Evolutionary conservation across 371 early-diverging fungal species (phyloP), one percentile per base, ranked within the genome.

Genomic region (Syncephalastrum sp.): DNA sequence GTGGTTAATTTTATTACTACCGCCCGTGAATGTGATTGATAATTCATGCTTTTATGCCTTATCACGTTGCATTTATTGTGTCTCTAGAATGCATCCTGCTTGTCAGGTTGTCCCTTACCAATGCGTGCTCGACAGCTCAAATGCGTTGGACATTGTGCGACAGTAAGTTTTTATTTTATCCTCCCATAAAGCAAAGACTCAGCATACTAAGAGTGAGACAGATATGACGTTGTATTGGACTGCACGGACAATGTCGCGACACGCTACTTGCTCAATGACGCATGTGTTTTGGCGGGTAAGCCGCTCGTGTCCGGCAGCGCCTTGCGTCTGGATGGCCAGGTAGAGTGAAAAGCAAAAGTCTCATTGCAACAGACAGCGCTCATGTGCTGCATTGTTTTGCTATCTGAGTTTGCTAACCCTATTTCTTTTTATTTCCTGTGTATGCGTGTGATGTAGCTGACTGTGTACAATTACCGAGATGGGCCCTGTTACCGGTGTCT

Each of bases 401-500:
- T 15, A 6, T 5, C 38, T 33, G 38, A 33, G 38, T 46, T 46
- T 19, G 23, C 15, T 16, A 19, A 23, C 47, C 3, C n/a, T 44
- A 8, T 47, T 14, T 56, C 24, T 27, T 7, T 27, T 27, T 27
- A n/a, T n/a, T 3, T 27, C 27, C 21, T 21, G 21, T 27, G 27
- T 27, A 27, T 27, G 27, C 27, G 27, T 27, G 27, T 7, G 21
- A 21, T 21, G 21, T 43, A 93, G 83, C 72, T 97, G 47, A 92
- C 93, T 1, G 82, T 93, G 12, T 94, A 94, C 70, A 89, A 94
- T 64, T 83, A 93, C 66, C 70, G 85, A 17, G 83, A 81, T 47
- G 93, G 95, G 2, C 96, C 98, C 12, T 99, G 99, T 79, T 99
- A 98, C 70, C 86, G 99, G 47, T 99, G 99, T 70, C 68, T 99